Percentiles rank a stretch among this genome's conserved stretches.
These are phyloP conservation scores for Ilex aquifolium DNA, from an alignment of 257 asterid species.

Conservation along the genomic window DNA sequence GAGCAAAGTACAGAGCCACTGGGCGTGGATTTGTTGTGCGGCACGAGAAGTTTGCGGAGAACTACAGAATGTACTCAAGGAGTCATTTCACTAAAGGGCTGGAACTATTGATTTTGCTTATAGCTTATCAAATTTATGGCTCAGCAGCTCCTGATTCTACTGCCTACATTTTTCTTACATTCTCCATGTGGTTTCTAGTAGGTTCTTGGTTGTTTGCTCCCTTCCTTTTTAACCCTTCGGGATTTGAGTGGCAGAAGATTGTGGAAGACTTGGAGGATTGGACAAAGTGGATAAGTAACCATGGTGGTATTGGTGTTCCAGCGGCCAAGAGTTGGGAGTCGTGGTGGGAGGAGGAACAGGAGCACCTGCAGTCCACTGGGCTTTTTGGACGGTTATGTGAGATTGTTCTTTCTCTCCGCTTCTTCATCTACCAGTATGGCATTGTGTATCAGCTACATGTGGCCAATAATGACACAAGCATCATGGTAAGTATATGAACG, in stretches of 20 bases:
- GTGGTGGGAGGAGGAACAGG: slow-evolving; percentile 98
- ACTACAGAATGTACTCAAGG: slow-evolving; percentile 88
- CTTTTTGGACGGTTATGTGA: slow-evolving; percentile 69
- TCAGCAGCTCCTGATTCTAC: slow-evolving; percentile 53
- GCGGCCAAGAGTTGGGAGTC: slow-evolving; percentile 96
- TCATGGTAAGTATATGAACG: slow-evolving; percentile 39
- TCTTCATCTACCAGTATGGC: slow-evolving; percentile 90
- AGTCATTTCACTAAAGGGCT: slow-evolving; percentile 94
- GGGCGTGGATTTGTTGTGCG: slow-evolving; percentile 96
- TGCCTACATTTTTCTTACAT: slow-evolving; percentile 63
- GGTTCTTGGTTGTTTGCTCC: slow-evolving; percentile 98
- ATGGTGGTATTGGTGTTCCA: slow-evolving; percentile 92
- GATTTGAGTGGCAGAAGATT: slow-evolving; percentile 96
- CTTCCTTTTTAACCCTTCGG: slow-evolving; percentile 92
- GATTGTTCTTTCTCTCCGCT: slow-evolving; percentile 70
- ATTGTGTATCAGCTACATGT: slow-evolving; percentile 87
- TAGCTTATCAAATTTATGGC: slow-evolving; percentile 76
- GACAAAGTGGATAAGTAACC: slow-evolving; percentile 98
- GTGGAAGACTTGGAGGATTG: slow-evolving; percentile 98
- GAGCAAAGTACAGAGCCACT: slow-evolving; percentile 87
- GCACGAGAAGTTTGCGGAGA: slow-evolving; percentile 90
- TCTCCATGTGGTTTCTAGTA: slow-evolving; percentile 95
- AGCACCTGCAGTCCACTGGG: slow-evolving; percentile 69
- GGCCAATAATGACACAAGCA: slow-evolving; percentile 54
- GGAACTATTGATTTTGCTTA: slow-evolving; percentile 70